A percentile compares a stretch with the other conserved stretches of the same genome.
phyloP scores from a whole-genome alignment of 768 basidiomycete genomes.

The Mycena sanguinolenta region DNA sequence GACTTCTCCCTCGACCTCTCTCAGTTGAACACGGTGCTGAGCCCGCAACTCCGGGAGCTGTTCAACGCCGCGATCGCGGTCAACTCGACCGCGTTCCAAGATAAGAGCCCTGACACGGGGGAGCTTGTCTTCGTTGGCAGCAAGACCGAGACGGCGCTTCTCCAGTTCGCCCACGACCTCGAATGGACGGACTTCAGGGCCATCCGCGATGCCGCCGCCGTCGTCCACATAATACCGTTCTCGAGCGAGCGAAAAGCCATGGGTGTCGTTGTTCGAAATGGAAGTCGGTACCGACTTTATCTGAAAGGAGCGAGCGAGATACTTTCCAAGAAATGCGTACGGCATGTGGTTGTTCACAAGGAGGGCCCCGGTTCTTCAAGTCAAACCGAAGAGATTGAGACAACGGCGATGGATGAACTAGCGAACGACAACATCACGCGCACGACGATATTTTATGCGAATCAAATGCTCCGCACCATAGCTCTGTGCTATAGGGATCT shows the following conservation, averaged over 20 bases:
- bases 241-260: conserved; percentile 94
- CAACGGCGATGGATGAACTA: conserved; percentile 71
- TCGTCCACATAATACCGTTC: conserved; percentile 94
- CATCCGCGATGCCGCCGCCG: conserved; percentile 68
- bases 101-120: conserved; percentile 72
- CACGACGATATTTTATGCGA: conserved; percentile 98
- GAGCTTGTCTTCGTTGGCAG: conserved; percentile 82
- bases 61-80: conserved; percentile 92
- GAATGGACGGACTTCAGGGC: conserved; percentile 80
- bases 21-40: conserved; percentile 74
- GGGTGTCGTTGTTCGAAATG: conserved; percentile 84
- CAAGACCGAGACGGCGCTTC: conserved; percentile 95
- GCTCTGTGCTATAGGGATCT: conserved; percentile 95
- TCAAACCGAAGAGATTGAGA: conserved; percentile 60
- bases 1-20: conserved; percentile 92
- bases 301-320: conserved; percentile 97
- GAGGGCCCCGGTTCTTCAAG: conserved; percentile 42
- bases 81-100: conserved; percentile 97
- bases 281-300: conserved; percentile 75
- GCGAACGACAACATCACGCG: conserved; percentile 87
- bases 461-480: conserved; percentile 94
- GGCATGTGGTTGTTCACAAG: conserved; percentile 77
- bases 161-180: conserved; percentile 86
- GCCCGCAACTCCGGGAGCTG: conserved; percentile 70
- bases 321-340: conserved; percentile 79